Evolutionary conservation across 1,139 yeast genomes (phyloP).

Genomic region (Candida sojae): DNA sequence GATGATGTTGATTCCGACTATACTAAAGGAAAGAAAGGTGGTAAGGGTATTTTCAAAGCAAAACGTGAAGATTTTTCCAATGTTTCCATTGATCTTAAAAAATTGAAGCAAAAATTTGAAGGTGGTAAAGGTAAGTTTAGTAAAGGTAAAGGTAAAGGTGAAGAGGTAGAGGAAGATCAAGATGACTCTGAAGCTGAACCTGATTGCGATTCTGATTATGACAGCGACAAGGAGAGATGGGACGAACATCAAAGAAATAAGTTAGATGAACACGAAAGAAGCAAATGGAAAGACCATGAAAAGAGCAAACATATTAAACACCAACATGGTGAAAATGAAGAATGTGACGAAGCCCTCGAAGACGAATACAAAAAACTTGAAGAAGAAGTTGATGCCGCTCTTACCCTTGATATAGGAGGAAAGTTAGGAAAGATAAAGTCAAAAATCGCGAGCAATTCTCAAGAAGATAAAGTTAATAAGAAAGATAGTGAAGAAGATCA

Average conservation of each 20-base stretch:
- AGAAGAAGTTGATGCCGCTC: neutral
- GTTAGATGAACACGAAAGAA: neutral
- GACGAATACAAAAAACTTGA: neutral
- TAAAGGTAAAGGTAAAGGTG: too few relatives aligned
- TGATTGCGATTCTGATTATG: neutral
- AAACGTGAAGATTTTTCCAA: neutral
- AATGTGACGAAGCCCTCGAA: neutral
- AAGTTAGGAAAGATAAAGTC: neutral
- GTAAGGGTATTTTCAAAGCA: neutral
- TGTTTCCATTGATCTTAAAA: neutral
- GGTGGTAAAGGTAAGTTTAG: neutral
- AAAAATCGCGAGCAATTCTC: slow-evolving; percentile 1
- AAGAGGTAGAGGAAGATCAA: too few relatives aligned
- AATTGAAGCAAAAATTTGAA: neutral
- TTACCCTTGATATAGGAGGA: neutral
- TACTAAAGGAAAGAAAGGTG: neutral
- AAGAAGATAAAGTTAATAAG: neutral
- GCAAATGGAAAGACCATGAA: neutral
- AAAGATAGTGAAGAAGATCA: neutral
- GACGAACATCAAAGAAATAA: neutral
- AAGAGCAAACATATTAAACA: neutral
- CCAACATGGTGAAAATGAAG: neutral
- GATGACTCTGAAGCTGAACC: neutral
- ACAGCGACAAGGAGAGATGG: neutral
- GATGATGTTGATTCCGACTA: too few relatives aligned